phyloP scores from a whole-genome alignment of 805 yeast species.

The Ogataea trehaloabstinens region DNA sequence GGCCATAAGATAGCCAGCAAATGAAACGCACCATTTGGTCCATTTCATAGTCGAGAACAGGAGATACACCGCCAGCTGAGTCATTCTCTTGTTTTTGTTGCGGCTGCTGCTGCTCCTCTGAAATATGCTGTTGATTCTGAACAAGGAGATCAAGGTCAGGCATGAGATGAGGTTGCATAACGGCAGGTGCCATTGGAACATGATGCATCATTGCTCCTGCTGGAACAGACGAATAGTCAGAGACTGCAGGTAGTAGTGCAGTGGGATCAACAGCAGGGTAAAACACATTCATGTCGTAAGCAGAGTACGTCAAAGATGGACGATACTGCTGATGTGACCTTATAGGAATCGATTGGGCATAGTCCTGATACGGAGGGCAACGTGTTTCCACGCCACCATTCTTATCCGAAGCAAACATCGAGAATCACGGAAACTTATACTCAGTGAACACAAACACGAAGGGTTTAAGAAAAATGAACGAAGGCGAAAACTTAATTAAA shows the following conservation, averaged over 20 bases:
- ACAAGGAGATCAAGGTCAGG: slow-evolving; percentile 3
- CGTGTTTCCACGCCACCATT: too few species aligned
- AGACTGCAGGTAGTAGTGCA: not conserved
- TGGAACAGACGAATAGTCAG: not conserved
- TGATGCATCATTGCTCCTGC: slow-evolving; percentile 2
- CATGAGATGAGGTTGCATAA: not conserved
- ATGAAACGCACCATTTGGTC: slow-evolving; percentile 77
- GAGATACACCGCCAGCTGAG: slow-evolving; percentile 69
- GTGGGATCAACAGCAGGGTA: slow-evolving; percentile 2
- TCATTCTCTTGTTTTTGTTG: slow-evolving; percentile 13
- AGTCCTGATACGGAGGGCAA: too few species aligned
- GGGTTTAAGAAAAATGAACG: too few species aligned
- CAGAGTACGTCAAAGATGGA: slow-evolving; percentile 20
- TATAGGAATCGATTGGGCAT: not conserved
- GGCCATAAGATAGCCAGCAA: slow-evolving; percentile 68
- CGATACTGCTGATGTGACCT: slow-evolving; percentile 19
- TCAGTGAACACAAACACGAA: too few species aligned
- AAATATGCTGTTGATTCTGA: slow-evolving; percentile 12
- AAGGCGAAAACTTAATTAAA: slow-evolving; percentile 43
- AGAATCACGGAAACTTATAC: too few species aligned
- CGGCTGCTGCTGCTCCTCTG: slow-evolving; percentile 6
- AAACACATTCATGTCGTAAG: slow-evolving; percentile 15
- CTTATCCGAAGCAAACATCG: too few species aligned
- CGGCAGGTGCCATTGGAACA: slow-evolving; percentile 4
- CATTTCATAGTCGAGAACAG: slow-evolving; percentile 77